Base-by-base conservation (phyloP, 2,329 filamentous ascomycete species). In the Dactylonectria estremocensis region DNA sequence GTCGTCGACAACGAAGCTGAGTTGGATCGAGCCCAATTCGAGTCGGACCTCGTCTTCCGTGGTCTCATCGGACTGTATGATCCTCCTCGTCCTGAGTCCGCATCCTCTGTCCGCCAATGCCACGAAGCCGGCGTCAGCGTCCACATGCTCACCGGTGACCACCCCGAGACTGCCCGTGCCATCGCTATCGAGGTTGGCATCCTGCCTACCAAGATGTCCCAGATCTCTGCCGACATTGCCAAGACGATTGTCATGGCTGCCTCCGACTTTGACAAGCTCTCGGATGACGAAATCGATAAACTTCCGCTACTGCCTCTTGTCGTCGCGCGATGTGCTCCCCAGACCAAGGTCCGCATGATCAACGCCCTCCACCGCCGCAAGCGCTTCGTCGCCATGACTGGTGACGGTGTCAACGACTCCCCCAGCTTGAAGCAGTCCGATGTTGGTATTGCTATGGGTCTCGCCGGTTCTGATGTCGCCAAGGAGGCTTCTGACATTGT, bases 291-390 rank as follows among this genome's bases (percentile, higher is more conserved):
- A 72, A 88, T 93, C 24, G 90, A 93, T 68, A 76, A 79, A 0
- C 83, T 93, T 2, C 87, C 89, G 0, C 84, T 89, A 8, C 80
- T 93, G 2, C 91, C 91, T 2, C 81, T 92, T 1, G 91, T 93
- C 1, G 88, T 93, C 53, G 90, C 91, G 48, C 86, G 91, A 13
- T 93, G 91, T 73, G 89, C 90, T 1, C 91, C 91, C 0, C 86
- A 87, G 49, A 93, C 91, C 7, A 93, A 93, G 77, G 90, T 92
- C 13, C 87, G 90, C 53, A 93, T 93, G 91, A 92, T 93, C 58
- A 90, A 92, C 65, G 90, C 91, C 5, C 84, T 93, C n/a, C 91
- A 93, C 74, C 85, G 91, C n/a, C 86, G 90, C 56, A 84, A 84
- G 46, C 82, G 83, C 22, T 92, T 89, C 76, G 89, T 87, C 43